phyloP scores from a whole-genome alignment of 306 rosid species.

The Macrotyloma uniflorum region DNA sequence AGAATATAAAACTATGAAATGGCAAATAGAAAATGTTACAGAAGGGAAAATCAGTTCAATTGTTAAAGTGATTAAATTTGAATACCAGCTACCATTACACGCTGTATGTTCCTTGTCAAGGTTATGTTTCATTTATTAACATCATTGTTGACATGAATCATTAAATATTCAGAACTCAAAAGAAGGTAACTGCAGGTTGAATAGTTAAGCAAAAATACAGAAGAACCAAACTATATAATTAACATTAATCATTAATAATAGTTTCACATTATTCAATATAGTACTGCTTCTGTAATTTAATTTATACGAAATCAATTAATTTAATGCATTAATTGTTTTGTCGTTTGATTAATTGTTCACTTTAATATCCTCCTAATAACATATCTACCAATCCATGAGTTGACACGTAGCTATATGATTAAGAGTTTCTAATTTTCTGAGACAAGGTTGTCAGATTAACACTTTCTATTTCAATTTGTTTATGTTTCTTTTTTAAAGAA shows the following conservation, averaged over 20 bases:
- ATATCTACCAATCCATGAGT: constrained; percentile 38
- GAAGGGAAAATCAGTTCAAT: constrained; percentile 5
- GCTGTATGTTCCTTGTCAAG: constrained; percentile 39
- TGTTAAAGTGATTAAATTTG: background rate
- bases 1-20: background rate
- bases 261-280: background rate
- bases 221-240: too few relatives aligned
- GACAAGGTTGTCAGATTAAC: constrained; percentile 77
- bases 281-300: background rate
- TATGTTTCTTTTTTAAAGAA: background rate
- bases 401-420: constrained; percentile 64
- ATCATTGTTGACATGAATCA: background rate
- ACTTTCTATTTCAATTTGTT: constrained; percentile 42
- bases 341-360: constrained; percentile 30
- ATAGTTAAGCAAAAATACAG: constrained; percentile 20
- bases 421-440: constrained; percentile 41
- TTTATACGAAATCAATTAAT: background rate
- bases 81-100: constrained; percentile 25
- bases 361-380: constrained; percentile 16
- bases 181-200: constrained; percentile 23
- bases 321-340: background rate
- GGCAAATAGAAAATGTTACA: background rate
- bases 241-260: too few relatives aligned
- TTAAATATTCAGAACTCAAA: background rate
- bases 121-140: constrained; percentile 22